Base-by-base conservation (phyloP, 768 basidiomycete species). In the Pleurotus ostreatus region DNA sequence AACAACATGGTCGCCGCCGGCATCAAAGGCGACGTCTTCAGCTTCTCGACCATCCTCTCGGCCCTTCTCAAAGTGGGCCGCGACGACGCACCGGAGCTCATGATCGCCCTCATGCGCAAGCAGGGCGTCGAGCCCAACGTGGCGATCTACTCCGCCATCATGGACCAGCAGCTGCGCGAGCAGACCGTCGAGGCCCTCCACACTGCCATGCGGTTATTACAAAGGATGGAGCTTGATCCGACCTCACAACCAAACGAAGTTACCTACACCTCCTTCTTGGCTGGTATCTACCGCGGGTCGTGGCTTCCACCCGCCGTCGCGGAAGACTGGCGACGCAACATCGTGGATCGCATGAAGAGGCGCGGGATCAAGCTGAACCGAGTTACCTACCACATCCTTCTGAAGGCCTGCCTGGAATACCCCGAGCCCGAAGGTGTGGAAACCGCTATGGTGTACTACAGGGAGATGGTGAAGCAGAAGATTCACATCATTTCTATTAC, bases 21-120 rank as follows among this genome's bases (percentile, higher is more conserved):
- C 0, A 63, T 96, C 34, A 62, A 70, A 18, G 89, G 92, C 5
- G 92, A 98, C 66, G 82, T 89, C 9, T 84, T 86, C 69, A 97
- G 89, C 0, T 98, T 87, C 68, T 93, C 94, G 3, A 93, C 86
- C 11, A 78, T 98, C 30, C 82, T 98, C 15, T 82, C 86, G 22
- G 87, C 90, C 1, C 68, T 96, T 53, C 78, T 94, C 49, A 82
- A 81, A 60, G 81, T 81, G 12, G 84, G 86, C 8, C 77, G 84
- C 55, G 69, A 78, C 23, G 86, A 94, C 61, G 88, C 90, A 1
- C 79, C 82, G 4, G 73, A 78, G 18, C 73, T 82, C 23, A 78
- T 93, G 18, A 68, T 94, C 48, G 71, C 75, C 44, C 74, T 89
- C 57, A 98, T 98, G 95, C 70, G 77, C 62, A 81, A 82, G 62